These are phyloP conservation scores for Polytolypa hystricis DNA, from an alignment of 2,329 filamentous ascomycete species.

Conservation along the genomic window DNA sequence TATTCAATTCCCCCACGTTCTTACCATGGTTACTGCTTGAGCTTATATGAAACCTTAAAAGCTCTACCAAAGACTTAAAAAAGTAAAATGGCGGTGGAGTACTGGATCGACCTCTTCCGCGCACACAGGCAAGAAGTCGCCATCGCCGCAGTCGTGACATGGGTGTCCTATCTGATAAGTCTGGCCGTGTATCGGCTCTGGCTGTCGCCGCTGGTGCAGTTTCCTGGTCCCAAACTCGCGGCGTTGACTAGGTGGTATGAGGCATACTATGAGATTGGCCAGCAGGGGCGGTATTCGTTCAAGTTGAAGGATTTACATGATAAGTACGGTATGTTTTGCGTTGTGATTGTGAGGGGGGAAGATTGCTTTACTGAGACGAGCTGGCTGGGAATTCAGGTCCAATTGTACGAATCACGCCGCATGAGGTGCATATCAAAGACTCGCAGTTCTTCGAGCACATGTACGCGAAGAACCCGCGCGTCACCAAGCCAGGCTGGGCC, in stretches of 20 bases:
- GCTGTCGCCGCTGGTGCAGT: slow-evolving; percentile 12
- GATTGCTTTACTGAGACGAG: not conserved
- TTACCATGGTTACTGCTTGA: too few species aligned
- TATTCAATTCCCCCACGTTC: too few species aligned
- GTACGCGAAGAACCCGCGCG: slow-evolving; percentile 11
- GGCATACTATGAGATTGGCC: slow-evolving; percentile 16
- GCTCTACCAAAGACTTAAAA: too few species aligned
- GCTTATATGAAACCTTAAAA: too few species aligned
- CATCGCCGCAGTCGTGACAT: not conserved
- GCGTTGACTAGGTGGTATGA: slow-evolving; percentile 15
- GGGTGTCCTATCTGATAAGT: slow-evolving; percentile 6
- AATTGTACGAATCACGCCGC: slow-evolving; percentile 14
- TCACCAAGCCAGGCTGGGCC: slow-evolving; percentile 16
- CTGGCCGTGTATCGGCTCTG: slow-evolving; percentile 13
- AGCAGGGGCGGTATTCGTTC: slow-evolving; percentile 13
- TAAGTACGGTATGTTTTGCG: slow-evolving; percentile 14
- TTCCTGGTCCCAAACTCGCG: slow-evolving; percentile 15
- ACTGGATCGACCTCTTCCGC: too few species aligned
- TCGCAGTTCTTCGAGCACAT: slow-evolving; percentile 13
- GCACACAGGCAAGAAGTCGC: too few species aligned
- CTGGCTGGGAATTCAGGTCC: slow-evolving; percentile 9
- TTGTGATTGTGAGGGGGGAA: not conserved
- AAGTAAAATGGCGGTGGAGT: too few species aligned
- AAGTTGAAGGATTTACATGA: slow-evolving; percentile 14
- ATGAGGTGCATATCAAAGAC: slow-evolving; percentile 15